Conservation (phyloP, 108 stramenopile genomes). For the Cyclotella distinguenda region DNA sequence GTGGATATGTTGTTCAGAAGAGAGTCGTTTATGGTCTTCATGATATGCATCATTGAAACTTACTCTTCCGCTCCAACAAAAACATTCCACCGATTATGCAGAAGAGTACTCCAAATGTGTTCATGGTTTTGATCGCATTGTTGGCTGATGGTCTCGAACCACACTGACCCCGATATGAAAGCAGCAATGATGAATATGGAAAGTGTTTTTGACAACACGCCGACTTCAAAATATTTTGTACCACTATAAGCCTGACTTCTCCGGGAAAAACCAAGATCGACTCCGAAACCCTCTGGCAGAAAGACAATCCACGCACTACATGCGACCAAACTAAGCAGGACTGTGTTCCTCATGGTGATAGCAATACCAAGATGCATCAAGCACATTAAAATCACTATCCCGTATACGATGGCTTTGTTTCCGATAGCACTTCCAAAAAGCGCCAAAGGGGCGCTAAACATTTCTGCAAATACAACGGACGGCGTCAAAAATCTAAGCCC, state of each 20-base stretch:
- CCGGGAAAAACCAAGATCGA: constrained; percentile 9
- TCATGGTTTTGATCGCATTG: constrained; percentile 65
- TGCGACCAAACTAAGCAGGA: constrained; percentile 74
- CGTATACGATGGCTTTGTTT: constrained; percentile 37
- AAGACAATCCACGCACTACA: constrained; percentile 72
- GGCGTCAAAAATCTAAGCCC: constrained; percentile 80
- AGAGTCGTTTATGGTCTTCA: too few species aligned
- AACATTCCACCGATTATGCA: constrained; percentile 89
- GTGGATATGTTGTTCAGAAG: too few species aligned
- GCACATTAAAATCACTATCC: constrained; percentile 53
- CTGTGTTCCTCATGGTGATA: constrained; percentile 70
- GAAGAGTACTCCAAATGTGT: constrained; percentile 70
- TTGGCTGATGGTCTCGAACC: constrained; percentile 71
- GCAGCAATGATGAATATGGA: constrained; percentile 41
- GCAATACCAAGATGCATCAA: constrained; percentile 81
- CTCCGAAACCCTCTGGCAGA: constrained; percentile 49
- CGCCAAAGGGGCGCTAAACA: constrained; percentile 60
- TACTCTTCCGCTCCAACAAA: constrained; percentile 86
- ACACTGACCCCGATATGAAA: constrained; percentile 65
- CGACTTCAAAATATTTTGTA: background rate
- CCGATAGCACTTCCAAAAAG: constrained; percentile 61
- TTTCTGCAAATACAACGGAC: constrained; percentile 73
- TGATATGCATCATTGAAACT: constrained; percentile 31
- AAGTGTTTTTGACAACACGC: constrained; percentile 8
- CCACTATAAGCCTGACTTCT: background rate